Conservation (phyloP, 306 rosid species). For the Abrus pulchellus region DNA sequence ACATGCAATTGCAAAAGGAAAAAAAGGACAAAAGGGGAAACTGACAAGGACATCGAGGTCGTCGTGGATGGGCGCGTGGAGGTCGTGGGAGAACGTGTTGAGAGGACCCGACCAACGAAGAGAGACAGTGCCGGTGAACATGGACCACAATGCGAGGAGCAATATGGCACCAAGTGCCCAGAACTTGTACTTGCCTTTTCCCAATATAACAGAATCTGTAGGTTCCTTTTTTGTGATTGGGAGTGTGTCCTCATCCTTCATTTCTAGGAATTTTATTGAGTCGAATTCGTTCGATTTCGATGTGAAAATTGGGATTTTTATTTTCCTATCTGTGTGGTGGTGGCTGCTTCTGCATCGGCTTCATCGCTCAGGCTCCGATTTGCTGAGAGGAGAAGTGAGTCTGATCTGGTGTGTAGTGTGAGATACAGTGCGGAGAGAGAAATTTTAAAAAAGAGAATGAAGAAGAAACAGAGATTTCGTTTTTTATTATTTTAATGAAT, state of each 20-base stretch:
- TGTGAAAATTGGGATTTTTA: not conserved
- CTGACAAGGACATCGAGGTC: constrained; percentile 87
- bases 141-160: constrained; percentile 84
- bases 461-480: not conserved
- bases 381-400: not conserved
- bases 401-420: not conserved
- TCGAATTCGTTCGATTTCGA: not conserved
- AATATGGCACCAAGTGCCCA: constrained; percentile 80
- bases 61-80: constrained; percentile 60
- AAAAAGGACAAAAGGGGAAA: constrained; percentile 35
- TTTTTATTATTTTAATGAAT: not conserved
- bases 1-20: not conserved
- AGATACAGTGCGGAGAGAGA: not conserved
- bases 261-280: constrained; percentile 52
- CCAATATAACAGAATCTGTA: constrained; percentile 63
- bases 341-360: not conserved
- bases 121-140: constrained; percentile 85
- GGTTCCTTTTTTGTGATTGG: constrained; percentile 69
- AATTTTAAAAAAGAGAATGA: not conserved
- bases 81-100: constrained; percentile 64
- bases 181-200: constrained; percentile 72
- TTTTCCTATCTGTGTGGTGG: not conserved
- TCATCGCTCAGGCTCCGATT: constrained; percentile 30
- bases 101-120: constrained; percentile 82
- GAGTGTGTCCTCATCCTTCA: constrained; percentile 81